Percentiles rank a stretch among this genome's conserved stretches.
phyloP scores from a whole-genome alignment of 441 rosid genomes.

The Arabidopsis hybrid region DNA sequence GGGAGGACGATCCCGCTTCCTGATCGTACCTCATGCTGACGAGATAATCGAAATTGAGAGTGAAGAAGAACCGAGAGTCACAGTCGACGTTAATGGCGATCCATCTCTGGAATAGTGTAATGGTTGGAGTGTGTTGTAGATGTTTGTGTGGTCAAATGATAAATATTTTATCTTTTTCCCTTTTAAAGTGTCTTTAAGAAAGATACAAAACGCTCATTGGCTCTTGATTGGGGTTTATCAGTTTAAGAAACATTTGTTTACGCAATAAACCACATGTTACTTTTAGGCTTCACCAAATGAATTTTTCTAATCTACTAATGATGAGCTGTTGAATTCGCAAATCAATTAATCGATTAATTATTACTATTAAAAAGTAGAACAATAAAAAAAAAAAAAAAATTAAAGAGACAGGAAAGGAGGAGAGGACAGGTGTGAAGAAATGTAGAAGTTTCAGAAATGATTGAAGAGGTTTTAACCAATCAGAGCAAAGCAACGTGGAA shows the following conservation, averaged over 20 bases:
- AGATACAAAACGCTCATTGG: not conserved
- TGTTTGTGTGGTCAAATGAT: slow-evolving; percentile 17
- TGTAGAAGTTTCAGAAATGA: slow-evolving; percentile 27
- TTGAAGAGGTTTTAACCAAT: slow-evolving; percentile 30
- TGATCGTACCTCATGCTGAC: slow-evolving; percentile 52
- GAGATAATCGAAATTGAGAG: not conserved
- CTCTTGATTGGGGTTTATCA: not conserved
- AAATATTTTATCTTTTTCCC: not conserved
- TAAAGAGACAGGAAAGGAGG: slow-evolving; percentile 1
- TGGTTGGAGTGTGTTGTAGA: not conserved
- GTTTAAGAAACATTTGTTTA: slow-evolving; percentile 6
- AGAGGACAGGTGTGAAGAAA: slow-evolving; percentile 35
- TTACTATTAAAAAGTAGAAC: not conserved
- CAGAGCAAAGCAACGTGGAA: slow-evolving; percentile 26
- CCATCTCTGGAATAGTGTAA: not conserved
- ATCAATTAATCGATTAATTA: not conserved
- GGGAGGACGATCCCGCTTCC: slow-evolving; percentile 69
- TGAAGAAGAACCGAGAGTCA: slow-evolving; percentile 1
- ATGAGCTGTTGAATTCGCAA: slow-evolving; percentile 19
- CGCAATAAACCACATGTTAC: slow-evolving; percentile 25
- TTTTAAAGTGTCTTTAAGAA: too few relatives aligned
- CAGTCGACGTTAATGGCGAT: slow-evolving; percentile 3
- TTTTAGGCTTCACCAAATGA: not conserved
- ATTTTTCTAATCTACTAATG: not conserved
- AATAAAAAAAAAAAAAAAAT: not conserved